Conservation (phyloP, 768 basidiomycete genomes). For the Gymnopilus junonius region DNA sequence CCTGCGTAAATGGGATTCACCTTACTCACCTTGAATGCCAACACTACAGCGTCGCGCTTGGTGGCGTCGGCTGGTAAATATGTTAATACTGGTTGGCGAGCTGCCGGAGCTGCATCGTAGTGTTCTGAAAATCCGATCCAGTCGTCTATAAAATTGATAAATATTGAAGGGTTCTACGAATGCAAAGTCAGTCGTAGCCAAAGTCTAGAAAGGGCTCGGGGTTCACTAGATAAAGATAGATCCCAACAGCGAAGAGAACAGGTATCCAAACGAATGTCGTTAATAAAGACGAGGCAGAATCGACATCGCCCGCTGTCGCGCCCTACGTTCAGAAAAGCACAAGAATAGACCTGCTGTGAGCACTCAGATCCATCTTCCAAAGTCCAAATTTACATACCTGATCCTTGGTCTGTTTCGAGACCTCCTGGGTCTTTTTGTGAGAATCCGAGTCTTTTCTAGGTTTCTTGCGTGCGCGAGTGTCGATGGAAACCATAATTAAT, state of each 20-base stretch:
- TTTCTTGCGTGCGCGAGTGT: slow-evolving; percentile 23
- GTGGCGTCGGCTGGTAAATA: slow-evolving; percentile 54
- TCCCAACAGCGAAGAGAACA: slow-evolving; percentile 16
- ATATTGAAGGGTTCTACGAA: slow-evolving; percentile 22
- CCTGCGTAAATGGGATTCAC: not conserved
- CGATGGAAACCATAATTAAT: slow-evolving; percentile 15
- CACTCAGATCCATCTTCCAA: not conserved
- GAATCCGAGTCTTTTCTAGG: slow-evolving; percentile 15
- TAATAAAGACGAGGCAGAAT: slow-evolving; percentile 15
- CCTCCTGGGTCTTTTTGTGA: slow-evolving; percentile 13
- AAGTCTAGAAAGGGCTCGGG: not conserved
- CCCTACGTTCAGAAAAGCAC: slow-evolving; percentile 5
- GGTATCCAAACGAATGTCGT: slow-evolving; percentile 23
- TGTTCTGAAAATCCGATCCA: slow-evolving; percentile 49
- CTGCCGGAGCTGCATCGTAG: slow-evolving; percentile 33
- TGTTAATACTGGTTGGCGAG: slow-evolving; percentile 10
- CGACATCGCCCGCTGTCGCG: slow-evolving; percentile 13
- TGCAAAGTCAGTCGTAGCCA: not conserved
- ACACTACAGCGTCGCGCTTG: slow-evolving; percentile 72
- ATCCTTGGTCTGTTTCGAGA: not conserved
- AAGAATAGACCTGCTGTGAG: not conserved
- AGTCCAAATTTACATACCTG: not conserved
- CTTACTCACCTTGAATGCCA: slow-evolving; percentile 76
- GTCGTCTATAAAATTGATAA: slow-evolving; percentile 33
- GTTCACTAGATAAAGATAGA: slow-evolving; percentile 26